Percentiles rank a stretch among this genome's conserved stretches.
Conservation (phyloP, 2,329 filamentous ascomycete species). For the Diaporthe vaccinii region DNA sequence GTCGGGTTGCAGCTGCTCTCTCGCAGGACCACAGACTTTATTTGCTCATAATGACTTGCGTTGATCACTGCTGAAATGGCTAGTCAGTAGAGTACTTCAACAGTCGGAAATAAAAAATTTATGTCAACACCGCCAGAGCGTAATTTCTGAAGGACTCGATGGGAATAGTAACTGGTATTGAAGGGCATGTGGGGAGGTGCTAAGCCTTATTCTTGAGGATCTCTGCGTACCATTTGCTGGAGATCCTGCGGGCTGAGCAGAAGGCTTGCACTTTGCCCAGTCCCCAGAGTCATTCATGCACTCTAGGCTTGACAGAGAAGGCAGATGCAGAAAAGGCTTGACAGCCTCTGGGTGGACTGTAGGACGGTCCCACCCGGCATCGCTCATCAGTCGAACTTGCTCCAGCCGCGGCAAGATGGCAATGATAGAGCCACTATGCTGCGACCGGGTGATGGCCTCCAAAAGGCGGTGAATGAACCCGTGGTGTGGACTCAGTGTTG, state of each 20-base stretch:
- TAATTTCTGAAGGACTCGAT: background rate
- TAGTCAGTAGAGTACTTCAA: background rate
- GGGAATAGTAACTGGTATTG: background rate
- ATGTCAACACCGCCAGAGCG: background rate
- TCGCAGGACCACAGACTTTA: background rate
- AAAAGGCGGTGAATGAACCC: background rate
- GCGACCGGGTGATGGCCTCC: background rate
- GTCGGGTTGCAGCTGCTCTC: too few species aligned
- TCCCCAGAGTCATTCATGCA: background rate
- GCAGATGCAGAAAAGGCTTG: background rate
- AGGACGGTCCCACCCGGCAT: background rate
- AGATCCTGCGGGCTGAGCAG: background rate
- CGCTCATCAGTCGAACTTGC: background rate
- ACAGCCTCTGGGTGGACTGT: background rate
- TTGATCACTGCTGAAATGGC: background rate
- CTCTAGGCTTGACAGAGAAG: background rate
- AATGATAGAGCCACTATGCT: background rate
- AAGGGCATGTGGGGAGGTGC: background rate
- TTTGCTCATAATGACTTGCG: too few species aligned
- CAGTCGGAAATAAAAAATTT: background rate
- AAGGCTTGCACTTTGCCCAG: background rate
- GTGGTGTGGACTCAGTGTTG: accelerated
- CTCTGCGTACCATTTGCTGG: background rate
- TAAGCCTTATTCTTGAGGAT: background rate
- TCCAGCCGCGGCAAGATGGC: background rate